Base-by-base conservation (phyloP, 257 asterid genomes). In the Solanum megistacrolobum region DNA sequence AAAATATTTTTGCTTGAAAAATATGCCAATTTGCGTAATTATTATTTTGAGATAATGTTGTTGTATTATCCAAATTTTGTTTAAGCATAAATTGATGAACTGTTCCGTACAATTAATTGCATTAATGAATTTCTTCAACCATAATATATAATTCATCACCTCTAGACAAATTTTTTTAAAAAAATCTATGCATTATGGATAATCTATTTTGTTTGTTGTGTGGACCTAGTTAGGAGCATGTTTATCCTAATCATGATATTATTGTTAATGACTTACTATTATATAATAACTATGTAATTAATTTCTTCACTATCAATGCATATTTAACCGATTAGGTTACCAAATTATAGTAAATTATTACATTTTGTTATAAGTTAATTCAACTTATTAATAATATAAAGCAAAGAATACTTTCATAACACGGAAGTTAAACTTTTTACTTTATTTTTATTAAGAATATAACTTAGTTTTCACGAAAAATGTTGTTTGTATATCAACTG, bases 381-480 rank as follows among this genome's bases (percentile, higher is more conserved):
- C 13, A 25, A 65, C 34, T 65, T n/a, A 65, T 23, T 23, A 3
- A 11, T 62, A n/a, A 46, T 46, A 46, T 46, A 46, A 46, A 46
- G 18, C 18, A 46, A 46, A 12, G 55, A 0, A 46, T 46, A 46
- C 55, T 12, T 48, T 48, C 21, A 48, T 48, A n/a, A 25, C 18
- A 65, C 34, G 6, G 0, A 65, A 25, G 0, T 65, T 65, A 12
- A 25, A 10, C 0, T 0, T 21, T 10, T n/a, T 11, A 5, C 29
- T 20, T 11, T 25, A 25, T 25, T 62, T 29, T 29, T 65, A 12
- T 65, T 65, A 10, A 25, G 18, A 66, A 66, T 20, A 0, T 8
- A 60, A 21, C 68, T 60, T 60, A 20, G 5, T 60, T 21, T 8
- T 60, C 2, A 0, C 5, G 12, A 3, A 60, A 21, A 60, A 60